Base-by-base conservation (phyloP, 176 grass and related monocot genomes). In the Oryza officinalis region DNA sequence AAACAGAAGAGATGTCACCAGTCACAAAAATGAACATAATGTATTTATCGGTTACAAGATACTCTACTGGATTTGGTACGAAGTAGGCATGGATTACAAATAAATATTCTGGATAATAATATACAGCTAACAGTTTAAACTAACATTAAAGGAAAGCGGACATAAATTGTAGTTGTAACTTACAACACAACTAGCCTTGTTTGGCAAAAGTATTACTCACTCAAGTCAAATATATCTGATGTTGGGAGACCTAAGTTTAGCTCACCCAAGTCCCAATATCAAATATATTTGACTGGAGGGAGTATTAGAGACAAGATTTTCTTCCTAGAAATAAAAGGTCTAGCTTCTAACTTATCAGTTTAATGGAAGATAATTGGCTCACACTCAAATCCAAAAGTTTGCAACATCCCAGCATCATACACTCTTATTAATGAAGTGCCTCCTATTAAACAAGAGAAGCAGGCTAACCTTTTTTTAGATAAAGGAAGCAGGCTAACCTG, bases 401-500 rank as follows among this genome's bases (percentile, higher is more conserved):
- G n/a, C 22, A 61, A 61, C 22, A 25, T 61, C 22, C 5, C 1
- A 43, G 71, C 52, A 63, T 63, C 17, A 11, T 52, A 71, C 8
- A 27, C 50, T 80, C 13, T 27, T 73, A 82, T 17, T 63, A 63
- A 72, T 23, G 44, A 72, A 67, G 32, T 69, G 15, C 11, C 31
- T 31, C 52, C 14, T 59, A 68, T 77, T 69, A 76, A 33, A 61
- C 33, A 80, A 81, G 13, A 89, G 14, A 81, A 80, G 47, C 57
- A 31, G 32, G 31, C 82, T 64, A 67, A 98, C 96, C 93, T 95
- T 37, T 37, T 37, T 37, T 37, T 37, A 37, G 35, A 37, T 37
- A 37, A 37, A 37, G 35, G 13, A 81, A 80, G 47, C 57, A 31
- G 32, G 31, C 82, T 65, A 67, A 98, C 96, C 96, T 95, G 96